Evolutionary conservation across 805 yeast species (phyloP), one percentile per base, ranked within the genome.

Genomic region (Kluyveromyces siamensis): DNA sequence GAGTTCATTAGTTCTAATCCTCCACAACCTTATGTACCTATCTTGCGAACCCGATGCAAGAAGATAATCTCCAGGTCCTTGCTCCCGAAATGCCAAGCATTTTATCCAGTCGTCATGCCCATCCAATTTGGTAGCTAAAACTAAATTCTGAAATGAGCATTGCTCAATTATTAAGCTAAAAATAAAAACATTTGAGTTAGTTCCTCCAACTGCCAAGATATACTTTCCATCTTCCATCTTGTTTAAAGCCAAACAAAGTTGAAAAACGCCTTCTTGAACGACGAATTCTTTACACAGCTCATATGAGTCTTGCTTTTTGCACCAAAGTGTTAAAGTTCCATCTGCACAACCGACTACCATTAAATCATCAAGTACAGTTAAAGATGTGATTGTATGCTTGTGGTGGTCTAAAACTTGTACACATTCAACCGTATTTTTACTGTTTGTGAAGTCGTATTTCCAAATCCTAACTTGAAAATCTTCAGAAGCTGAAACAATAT

Each of bases 91-190:
- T 1, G 81, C 74, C 30, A 93, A 67, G 13, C 87, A 74, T 61
- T 85, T 84, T 45, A 93, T 78, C 99, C 99, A 93, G 66, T 90
- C 96, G 66, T 93, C 99, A 63, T 93, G 99, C 5, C 99, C 99
- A 27, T 81, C 75, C 35, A 93, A 66, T 8, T 69, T 69, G 1
- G 89, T 84, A 30, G 73, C 70, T 47, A 68, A 70, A 2, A 45
- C 40, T 13, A 66, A 48, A 35, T 6, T 51, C 45, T 17, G 8
- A 6, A 14, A 25, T 4, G 48, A 44, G 1, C 54, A 49, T 0
- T 21, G 45, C 1, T 53, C 49, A 1, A 63, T 44, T 10, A 54
- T 58, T 51, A 81, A 75, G 0, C 82, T 64, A 56, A 78, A 80
- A 5, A 87, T 72, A 50, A 73, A 79, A 6, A 90, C 59, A 33